These are phyloP conservation scores for Alternaria consortialis DNA, from an alignment of 2,329 filamentous ascomycete species.

Conservation along the genomic window DNA sequence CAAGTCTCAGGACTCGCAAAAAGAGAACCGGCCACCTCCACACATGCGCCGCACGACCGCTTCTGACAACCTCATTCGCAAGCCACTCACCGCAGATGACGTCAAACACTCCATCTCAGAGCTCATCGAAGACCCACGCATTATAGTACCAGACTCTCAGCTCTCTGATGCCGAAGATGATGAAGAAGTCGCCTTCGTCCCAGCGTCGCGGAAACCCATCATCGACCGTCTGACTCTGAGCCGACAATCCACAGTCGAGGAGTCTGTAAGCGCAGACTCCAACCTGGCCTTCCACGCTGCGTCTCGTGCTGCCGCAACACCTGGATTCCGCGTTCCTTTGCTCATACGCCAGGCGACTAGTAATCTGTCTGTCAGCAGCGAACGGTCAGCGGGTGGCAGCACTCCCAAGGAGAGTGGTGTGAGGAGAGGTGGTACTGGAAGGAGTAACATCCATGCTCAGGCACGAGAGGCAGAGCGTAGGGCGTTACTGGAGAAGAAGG, in stretches of 20 bases:
- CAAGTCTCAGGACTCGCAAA: constrained; percentile 54
- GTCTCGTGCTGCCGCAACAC: constrained; percentile 44
- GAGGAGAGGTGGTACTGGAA: constrained; percentile 63
- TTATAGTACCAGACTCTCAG: constrained; percentile 65
- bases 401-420: constrained; percentile 48
- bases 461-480: constrained; percentile 66
- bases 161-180: constrained; percentile 52
- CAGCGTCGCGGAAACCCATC: constrained; percentile 56
- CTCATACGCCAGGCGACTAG: constrained; percentile 79
- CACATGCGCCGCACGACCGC: constrained; percentile 67
- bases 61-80: constrained; percentile 64
- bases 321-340: constrained; percentile 71
- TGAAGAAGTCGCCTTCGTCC: constrained; percentile 42
- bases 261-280: constrained; percentile 40
- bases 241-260: constrained; percentile 54
- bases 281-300: constrained; percentile 66
- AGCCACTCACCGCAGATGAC: constrained; percentile 78
- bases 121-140: constrained; percentile 72
- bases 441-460: constrained; percentile 68
- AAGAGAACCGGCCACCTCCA: constrained; percentile 61
- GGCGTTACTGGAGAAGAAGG: constrained; percentile 60
- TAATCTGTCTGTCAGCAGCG: constrained; percentile 46
- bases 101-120: constrained; percentile 85
- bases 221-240: constrained; percentile 80
- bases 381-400: constrained; percentile 44